Evolutionary conservation across 2,329 filamentous ascomycete genomes (phyloP), one percentile per base, ranked within the genome.

Genomic region (Raffaelea ambrosiae): DNA sequence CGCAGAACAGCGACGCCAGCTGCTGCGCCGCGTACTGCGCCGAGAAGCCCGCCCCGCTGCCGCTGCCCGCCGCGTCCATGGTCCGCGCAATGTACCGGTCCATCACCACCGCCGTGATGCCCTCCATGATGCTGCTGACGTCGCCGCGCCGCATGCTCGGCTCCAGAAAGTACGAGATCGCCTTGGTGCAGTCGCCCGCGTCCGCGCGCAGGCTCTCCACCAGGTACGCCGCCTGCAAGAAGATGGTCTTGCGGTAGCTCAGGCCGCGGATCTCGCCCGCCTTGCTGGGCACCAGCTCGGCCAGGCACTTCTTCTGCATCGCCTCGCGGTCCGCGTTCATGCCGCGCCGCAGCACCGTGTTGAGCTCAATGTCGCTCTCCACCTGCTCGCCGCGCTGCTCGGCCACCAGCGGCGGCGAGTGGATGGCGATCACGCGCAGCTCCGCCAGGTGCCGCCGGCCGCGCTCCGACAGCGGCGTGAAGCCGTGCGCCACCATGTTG

Each of bases 281-380:
- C 57, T 84, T 86, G 5, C 78, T 74, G 1, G 91, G 88, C 23
- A 98, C 72, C 41, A 93, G 76, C 52, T 80, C 77, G 4, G 76
- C 73, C 20, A 99, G 74, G 8, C 81, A 76, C 58, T 83, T 86
- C 70, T 94, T 96, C 61, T 95, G 89, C 53, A 85, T 78, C 2
- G 81, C 67, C 47, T 88, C 83, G 52, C 90, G 81, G 26, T 91
- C 86, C 5, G 83, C 79, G 53, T 81, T 88, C 71, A 88, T 87
- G 18, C 90, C 91, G 51, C 93, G 81, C 51, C 91, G 83, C 44
- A 99, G 73, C 18, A 97, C 86, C 1, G 89, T 95, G 60, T 98
- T 97, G 38, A 98, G 77, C 60, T 98, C 93, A 48, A 99, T 91
- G 55, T 97, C 93, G 62, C 90, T 96, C 64, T 98, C 93, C 10